Evolutionary conservation across 2,329 filamentous ascomycete species (phyloP), one percentile per base, ranked within the genome.

Genomic region (Penicillium sp.): DNA sequence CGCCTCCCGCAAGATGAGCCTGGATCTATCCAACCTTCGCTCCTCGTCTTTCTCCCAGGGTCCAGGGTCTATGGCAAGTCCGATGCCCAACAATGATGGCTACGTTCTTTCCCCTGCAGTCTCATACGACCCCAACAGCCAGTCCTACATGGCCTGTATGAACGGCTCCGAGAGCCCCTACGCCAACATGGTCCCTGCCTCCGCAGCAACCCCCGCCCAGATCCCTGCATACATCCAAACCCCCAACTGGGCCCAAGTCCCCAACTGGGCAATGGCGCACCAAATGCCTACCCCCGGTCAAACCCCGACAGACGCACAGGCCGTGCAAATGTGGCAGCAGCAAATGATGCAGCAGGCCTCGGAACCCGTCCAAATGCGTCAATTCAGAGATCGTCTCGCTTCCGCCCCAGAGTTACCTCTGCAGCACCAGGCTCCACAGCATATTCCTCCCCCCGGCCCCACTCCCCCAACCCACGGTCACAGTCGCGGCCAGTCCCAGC

Each of bases 341-440:
- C 60, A 64, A 46, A 62, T 66, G 61, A 63, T 66, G 55, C 64
- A 67, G 47, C 61, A 66, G n/a, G 47, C 63, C 0, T 57, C 60
- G 22, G 58, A 62, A 50, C 54, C 60, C 8, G 44, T 54, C 45
- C 59, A 64, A 47, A 67, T 62, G 57, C 62, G 60, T 24, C 64
- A 62, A 10, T 73, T 71, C 61, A 58, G 71, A 51, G 67, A 72
- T 42, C 70, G 71, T 4, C 55, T 73, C 32, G 68, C 64, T 5
- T 73, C 70, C 14, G 69, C 70, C 5, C 71, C 71, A 0, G 69
- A 72, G 32, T 57, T 72, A 21, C 64, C 67, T 11, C 42, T 70
- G 32, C 66, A 62, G 29, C 59, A 62, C 40, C 16, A 47, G 10
- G 43, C 49, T 5, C 49, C 55, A 54, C 48, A 55, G 46, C 31